Base-by-base conservation (phyloP, 2,329 filamentous ascomycete genomes). In the Monosporascus sp. region DNA sequence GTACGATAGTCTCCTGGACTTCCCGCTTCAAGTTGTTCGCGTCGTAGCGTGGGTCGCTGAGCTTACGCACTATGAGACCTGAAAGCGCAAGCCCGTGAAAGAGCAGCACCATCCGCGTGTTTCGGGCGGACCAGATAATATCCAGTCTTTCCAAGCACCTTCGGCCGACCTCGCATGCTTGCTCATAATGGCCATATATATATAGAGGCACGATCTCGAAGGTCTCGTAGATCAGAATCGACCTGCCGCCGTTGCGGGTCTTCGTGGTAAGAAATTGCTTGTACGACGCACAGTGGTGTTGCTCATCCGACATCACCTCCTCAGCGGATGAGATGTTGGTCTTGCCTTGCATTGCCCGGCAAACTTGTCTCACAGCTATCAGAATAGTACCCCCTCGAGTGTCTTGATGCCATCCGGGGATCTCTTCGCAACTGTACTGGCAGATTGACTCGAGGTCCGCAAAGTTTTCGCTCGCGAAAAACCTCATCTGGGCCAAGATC, bases 321-420 rank as follows among this genome's bases (percentile, higher is more conserved):
- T 74, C 63, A 0, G 84, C 70, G 9, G 78, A 72, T 11, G 72
- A 68, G 3, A 70, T 70, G 11, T 70, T 70, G 0, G 89, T 92
- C 67, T 90, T 92, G 51, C 89, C 89, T 65, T 90, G 87, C 20
- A 92, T 70, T 22, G 89, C 86, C 48, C 87, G 81, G 49, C 79
- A 81, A 24, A 81, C 77, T 65, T 92, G 88, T 49, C 86, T 75
- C 3, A 86, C 76, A 3, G 81, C 78, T 55, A 88, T 81, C 7
- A 92, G 72, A 50, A 90, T 74, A 0, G 83, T 83, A 2, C 89
- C 89, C 17, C 89, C 89, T 54, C 87, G 78, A 1, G 86, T 79
- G 61, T 91, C 88, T 45, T 78, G 74, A 47, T 84, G 75, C 88
- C 88, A 92, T 49, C 86, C 83, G 1, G 82, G 82, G 54, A 89